Base-by-base conservation (phyloP, 2,329 filamentous ascomycete genomes). In the Allantophomopsis cytisporea region DNA sequence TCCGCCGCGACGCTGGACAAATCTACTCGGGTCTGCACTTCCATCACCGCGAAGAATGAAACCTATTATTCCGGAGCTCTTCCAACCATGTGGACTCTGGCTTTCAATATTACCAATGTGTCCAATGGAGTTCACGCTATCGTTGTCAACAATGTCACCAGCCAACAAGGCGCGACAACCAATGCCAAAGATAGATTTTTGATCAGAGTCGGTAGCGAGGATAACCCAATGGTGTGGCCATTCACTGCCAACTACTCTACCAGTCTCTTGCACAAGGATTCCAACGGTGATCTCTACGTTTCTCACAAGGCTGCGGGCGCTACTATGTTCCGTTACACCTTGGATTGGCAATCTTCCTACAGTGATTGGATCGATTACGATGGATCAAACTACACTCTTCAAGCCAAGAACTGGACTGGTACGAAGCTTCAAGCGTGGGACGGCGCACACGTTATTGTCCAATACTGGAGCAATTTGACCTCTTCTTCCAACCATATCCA, bases 151-250 rank as follows among this genome's bases (percentile, higher is more conserved):
- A 33, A 32, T 14, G 10, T 15, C 16, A 63, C 63, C 3, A 63
- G 59, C 30, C 50, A 54, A 5, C 54, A 58, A n/a, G 64, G 39
- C 62, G 21, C 33, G 16, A 35, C 38, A 18, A 40, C 35, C 13
- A 36, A 34, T 11, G 13, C 71, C 0, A 55, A 64, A 13, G 76
- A 80, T 44, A 68, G 70, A 41, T 77, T 80, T 54, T 59, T 80
- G 47, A 62, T 80, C 50, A 71, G 76, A 15, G 60, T 78, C 37
- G 76, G 76, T 16, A 60, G 68, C 42, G 49, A 47, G 3, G 60
- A 70, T 42, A 80, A 80, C 50, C 74, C 74, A 0, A 66, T 80
- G 42, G 61, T 77, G 0, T 79, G 75, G 48, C 68, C 69, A 0
- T 50, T 48, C 3, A 54, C 58, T 2, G 69, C 71, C 21, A 79